phyloP scores from a whole-genome alignment of 2,329 filamentous ascomycete genomes.

The Fusarium poae region DNA sequence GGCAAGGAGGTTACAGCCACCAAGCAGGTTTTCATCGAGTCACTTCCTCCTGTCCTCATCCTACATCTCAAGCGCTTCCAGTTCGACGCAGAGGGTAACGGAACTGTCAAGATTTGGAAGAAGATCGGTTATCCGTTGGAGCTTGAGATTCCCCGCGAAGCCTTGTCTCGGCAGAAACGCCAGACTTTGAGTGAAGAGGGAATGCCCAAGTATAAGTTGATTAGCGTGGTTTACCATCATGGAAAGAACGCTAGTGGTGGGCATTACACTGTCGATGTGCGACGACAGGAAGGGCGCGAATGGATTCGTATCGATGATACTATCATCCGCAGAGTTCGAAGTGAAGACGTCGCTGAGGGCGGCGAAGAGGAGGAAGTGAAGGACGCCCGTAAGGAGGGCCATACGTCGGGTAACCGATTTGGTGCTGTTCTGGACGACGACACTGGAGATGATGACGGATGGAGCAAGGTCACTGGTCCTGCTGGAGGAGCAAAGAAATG shows the following conservation, averaged over 20 bases:
- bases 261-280: slow-evolving; percentile 97
- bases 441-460: slow-evolving; percentile 75
- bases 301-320: slow-evolving; percentile 98
- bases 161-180: slow-evolving; percentile 80
- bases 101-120: slow-evolving; percentile 98
- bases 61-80: slow-evolving; percentile 98
- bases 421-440: slow-evolving; percentile 77
- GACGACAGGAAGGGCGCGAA: slow-evolving; percentile 92
- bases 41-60: slow-evolving; percentile 89
- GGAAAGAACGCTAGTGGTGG: slow-evolving; percentile 96
- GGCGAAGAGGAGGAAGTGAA: slow-evolving; percentile 83
- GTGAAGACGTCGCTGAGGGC: slow-evolving; percentile 89
- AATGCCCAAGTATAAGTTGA: slow-evolving; percentile 86
- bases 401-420: slow-evolving; percentile 75
- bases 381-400: slow-evolving; percentile 57
- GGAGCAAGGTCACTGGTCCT: slow-evolving; percentile 81
- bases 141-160: slow-evolving; percentile 91
- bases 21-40: slow-evolving; percentile 96
- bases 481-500: slow-evolving; percentile 77
- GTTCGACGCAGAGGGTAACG: slow-evolving; percentile 83
- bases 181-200: slow-evolving; percentile 73
- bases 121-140: slow-evolving; percentile 96
- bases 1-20: slow-evolving; percentile 83
- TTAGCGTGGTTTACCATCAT: slow-evolving; percentile 94
- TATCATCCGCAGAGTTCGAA: slow-evolving; percentile 83